phyloP scores from a whole-genome alignment of 177 flowering plant genomes.

The Vitis hybrid region DNA sequence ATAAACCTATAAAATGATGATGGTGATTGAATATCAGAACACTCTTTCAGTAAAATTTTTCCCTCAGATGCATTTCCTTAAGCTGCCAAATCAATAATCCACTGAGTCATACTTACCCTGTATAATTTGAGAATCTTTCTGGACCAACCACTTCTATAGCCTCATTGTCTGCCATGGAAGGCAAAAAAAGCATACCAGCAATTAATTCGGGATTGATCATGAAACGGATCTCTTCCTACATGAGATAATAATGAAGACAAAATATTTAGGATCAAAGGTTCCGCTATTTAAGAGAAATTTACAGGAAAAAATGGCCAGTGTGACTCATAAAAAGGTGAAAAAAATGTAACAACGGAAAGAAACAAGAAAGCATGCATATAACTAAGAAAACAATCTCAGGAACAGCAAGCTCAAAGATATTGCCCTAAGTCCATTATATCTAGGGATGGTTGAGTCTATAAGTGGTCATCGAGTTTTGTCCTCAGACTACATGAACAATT shows the following conservation, averaged over 20 bases:
- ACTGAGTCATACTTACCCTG: slow-evolving; percentile 52
- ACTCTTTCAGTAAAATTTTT: too few species aligned
- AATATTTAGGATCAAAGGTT: slow-evolving; percentile 5
- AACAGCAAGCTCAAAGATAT: neutral
- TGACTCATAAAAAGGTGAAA: neutral
- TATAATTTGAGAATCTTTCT: slow-evolving; percentile 82
- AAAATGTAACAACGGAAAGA: neutral
- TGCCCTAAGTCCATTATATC: too few species aligned
- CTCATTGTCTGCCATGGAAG: slow-evolving; percentile 83
- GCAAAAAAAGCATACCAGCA: slow-evolving; percentile 86
- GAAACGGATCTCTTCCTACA: slow-evolving; percentile 97
- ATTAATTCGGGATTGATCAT: slow-evolving; percentile 95
- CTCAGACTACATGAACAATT: too few species aligned
- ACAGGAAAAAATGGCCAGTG: neutral
- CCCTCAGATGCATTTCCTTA: neutral
- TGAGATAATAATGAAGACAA: slow-evolving; percentile 8
- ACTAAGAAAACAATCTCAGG: neutral
- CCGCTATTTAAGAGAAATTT: neutral
- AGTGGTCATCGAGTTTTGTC: too few species aligned
- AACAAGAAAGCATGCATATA: neutral
- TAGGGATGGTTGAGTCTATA: too few species aligned
- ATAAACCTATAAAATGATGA: too few species aligned
- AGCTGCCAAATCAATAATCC: neutral
- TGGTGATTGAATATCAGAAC: too few species aligned
- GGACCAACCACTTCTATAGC: slow-evolving; percentile 91